Percentiles rank a stretch among this genome's conserved stretches.
phyloP scores from a whole-genome alignment of 1,139 yeast species.

The Yamadazyma triangularis region DNA sequence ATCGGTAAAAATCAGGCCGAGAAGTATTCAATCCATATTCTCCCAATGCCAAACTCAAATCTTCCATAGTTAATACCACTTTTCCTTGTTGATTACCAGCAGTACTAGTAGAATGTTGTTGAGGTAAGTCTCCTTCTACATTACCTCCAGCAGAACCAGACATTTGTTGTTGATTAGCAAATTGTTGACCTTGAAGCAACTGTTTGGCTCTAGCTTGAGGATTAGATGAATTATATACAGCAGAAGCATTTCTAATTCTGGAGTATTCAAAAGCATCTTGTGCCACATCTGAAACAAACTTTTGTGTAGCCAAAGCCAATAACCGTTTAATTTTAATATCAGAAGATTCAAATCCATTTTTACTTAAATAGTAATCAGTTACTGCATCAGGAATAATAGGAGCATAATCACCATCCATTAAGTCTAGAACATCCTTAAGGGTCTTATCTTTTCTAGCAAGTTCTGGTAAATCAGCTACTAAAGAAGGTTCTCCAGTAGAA shows the following conservation, averaged over 20 bases:
- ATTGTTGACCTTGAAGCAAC: slow-evolving; percentile 63
- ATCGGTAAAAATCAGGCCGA: slow-evolving; percentile 82
- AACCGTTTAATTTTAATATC: slow-evolving; percentile 79
- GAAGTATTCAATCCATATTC: slow-evolving; percentile 91
- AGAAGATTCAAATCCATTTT: slow-evolving; percentile 82
- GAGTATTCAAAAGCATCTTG: slow-evolving; percentile 96
- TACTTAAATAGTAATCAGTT: slow-evolving; percentile 87
- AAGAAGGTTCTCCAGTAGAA: slow-evolving; percentile 2
- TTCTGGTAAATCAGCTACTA: slow-evolving; percentile 57
- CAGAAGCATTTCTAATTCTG: slow-evolving; percentile 77
- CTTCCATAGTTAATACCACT: slow-evolving; percentile 83
- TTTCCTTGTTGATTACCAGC: slow-evolving; percentile 69
- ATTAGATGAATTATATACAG: slow-evolving; percentile 78
- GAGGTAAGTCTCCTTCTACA: slow-evolving; percentile 34
- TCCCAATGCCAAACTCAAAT: slow-evolving; percentile 76
- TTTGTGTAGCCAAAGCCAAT: slow-evolving; percentile 91
- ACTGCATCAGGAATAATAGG: slow-evolving; percentile 98
- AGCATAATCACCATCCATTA: slow-evolving; percentile 86
- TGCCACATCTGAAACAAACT: slow-evolving; percentile 89
- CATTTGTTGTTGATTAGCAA: slow-evolving; percentile 41
- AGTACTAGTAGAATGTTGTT: slow-evolving; percentile 30
- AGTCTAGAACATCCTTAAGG: slow-evolving; percentile 73
- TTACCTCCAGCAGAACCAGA: slow-evolving; percentile 36
- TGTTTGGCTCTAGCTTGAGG: slow-evolving; percentile 87
- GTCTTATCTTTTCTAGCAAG: slow-evolving; percentile 83